phyloP scores from a whole-genome alignment of 148 eudicot genomes.

The Vaccinium corymbosum region DNA sequence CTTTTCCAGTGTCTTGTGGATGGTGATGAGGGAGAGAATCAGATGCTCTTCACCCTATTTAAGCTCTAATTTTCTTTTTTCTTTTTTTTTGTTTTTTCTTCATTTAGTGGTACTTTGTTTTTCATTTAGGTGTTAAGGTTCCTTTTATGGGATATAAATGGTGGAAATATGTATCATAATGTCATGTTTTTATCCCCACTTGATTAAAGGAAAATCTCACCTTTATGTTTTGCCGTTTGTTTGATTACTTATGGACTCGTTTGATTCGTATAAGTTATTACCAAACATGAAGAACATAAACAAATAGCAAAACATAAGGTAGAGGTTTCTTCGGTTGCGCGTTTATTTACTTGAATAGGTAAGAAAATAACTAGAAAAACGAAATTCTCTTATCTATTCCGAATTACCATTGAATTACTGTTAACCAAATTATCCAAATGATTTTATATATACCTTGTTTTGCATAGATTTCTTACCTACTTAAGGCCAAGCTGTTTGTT shows the following conservation, averaged over 20 bases:
- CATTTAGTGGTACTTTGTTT: not conserved
- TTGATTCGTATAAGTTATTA: not conserved
- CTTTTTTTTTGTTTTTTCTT: not conserved
- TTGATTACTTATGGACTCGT: not conserved
- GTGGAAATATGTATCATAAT: not conserved
- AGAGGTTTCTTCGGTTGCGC: not conserved
- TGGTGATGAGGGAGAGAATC: not conserved
- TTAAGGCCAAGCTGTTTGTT: no score
- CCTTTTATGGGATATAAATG: not conserved
- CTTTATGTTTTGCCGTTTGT: not conserved
- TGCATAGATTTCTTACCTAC: no score
- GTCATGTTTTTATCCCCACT: not conserved
- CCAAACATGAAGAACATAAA: not conserved
- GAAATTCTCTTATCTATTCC: no score
- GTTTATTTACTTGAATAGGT: not conserved
- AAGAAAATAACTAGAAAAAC: not conserved
- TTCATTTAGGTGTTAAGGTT: not conserved
- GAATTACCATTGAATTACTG: no score
- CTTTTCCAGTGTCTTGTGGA: not conserved
- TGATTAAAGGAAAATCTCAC: not conserved
- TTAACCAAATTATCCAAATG: no score
- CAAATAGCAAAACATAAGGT: no score
- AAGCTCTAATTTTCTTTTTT: not conserved
- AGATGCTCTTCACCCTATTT: not conserved
- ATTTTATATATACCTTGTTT: no score